phyloP scores from a whole-genome alignment of 1,284 basidiomycete genomes.

The Sanguinoderma infundibulare region DNA sequence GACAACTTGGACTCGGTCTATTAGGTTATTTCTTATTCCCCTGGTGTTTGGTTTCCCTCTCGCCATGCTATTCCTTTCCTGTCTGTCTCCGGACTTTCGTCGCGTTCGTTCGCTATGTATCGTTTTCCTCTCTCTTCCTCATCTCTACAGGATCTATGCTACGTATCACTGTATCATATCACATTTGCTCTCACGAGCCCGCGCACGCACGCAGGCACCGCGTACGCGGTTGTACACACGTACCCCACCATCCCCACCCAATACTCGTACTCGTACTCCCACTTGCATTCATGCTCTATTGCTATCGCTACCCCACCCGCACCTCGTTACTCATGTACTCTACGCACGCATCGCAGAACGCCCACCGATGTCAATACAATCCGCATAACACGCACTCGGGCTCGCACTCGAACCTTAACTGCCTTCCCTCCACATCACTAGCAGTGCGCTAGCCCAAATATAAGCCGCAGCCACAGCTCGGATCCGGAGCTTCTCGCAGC shows the following conservation, averaged over 20 bases:
- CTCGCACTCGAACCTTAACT: neutral
- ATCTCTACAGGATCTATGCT: neutral
- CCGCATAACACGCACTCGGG: neutral
- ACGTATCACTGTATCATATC: conserved; percentile 14
- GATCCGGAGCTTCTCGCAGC: neutral
- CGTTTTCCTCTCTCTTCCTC: neutral
- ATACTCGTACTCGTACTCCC: neutral
- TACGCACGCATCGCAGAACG: neutral
- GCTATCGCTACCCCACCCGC: neutral
- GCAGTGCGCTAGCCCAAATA: neutral
- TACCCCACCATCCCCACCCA: neutral
- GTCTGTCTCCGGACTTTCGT: neutral
- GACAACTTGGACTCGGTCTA: neutral
- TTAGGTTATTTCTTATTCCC: conserved; percentile 5
- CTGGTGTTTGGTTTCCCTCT: neutral
- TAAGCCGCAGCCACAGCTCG: neutral
- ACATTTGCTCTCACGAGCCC: neutral
- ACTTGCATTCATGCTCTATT: neutral
- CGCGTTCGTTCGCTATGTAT: conserved; percentile 2
- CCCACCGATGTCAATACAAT: conserved; percentile 3
- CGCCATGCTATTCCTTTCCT: conserved; percentile 12
- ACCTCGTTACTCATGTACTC: neutral
- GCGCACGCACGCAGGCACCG: neutral
- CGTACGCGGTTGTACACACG: neutral
- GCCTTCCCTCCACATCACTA: neutral